Base-by-base conservation (phyloP, 805 yeast species). In the Kuraishia cidri region DNA sequence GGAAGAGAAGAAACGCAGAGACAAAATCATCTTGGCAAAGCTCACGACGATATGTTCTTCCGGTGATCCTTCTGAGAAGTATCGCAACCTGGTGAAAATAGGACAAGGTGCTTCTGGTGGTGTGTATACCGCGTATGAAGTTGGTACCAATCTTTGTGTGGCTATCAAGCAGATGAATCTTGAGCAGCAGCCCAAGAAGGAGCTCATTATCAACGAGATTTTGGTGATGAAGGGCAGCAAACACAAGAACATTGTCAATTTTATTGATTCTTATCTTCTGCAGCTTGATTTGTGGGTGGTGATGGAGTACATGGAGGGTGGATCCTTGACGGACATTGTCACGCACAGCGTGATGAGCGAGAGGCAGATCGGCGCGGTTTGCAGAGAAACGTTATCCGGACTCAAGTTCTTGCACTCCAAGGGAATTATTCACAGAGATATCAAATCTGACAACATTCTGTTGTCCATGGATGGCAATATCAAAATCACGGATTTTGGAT, bases 281-380 rank as follows among this genome's bases (percentile, higher is more conserved):
- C 85, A 86, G 4, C 64, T 69, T 31, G 97, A 92, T 48, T 64
- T 92, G 38, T 90, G 97, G 96, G 98, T 92, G n/a, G 83, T 94
- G 21, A 92, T 92, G 99, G 99, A 92, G 57, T 94, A 78, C 54
- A 92, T 92, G 99, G 97, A 94, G 60, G 98, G 98, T 34, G 99
- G 99, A 1, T 83, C 96, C 4, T 64, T 92, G 44, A 92, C 97
- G 0, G 98, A 92, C 60, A 84, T 94, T 26, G 88, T 94, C 49
- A 95, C 87, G 36, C 84, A 87, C 58, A 88, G 88, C 53, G 68
- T 72, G 30, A 60, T 92, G 45, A 70, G 72, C 12, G 99, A 92
- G 56, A 72, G 76, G 32, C 98, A 94, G 58, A 92, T 94, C 42
- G 84, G 97, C 2, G 75, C 88, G 3, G 86, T 92, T 33, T 90